A percentile compares a stretch with the other conserved stretches of the same genome.
phyloP scores from a whole-genome alignment of 106 monocot genomes.

The Allium cepa region DNA sequence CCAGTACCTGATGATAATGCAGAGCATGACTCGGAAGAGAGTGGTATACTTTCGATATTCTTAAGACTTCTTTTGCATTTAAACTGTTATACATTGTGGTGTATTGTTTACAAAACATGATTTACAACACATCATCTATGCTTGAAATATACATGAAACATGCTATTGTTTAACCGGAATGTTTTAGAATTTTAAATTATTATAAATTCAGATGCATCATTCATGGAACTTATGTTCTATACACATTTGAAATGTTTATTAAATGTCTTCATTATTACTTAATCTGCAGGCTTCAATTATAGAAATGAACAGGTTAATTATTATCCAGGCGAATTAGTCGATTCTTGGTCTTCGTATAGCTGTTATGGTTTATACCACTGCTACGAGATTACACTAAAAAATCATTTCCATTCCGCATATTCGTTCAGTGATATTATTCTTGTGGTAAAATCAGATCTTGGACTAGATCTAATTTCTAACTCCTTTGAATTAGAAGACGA shows the following conservation, averaged over 20 bases:
- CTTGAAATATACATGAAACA: too few relatives aligned
- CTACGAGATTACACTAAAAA: slow-evolving; percentile 39
- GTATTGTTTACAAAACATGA: too few relatives aligned
- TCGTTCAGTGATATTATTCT: slow-evolving; percentile 32
- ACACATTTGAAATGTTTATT: too few relatives aligned
- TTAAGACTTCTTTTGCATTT: too few relatives aligned
- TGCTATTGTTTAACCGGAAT: too few relatives aligned
- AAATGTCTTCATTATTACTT: not conserved
- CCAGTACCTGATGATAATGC: slow-evolving; percentile 20
- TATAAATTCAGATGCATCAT: too few relatives aligned
- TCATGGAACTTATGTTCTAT: too few relatives aligned
- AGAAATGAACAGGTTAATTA: slow-evolving; percentile 29
- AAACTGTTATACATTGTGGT: too few relatives aligned
- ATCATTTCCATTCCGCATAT: slow-evolving; percentile 4
- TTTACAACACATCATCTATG: too few relatives aligned
- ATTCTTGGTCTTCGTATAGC: slow-evolving; percentile 48
- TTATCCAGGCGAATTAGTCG: slow-evolving; percentile 40
- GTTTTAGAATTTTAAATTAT: too few relatives aligned
- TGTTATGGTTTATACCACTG: slow-evolving; percentile 36
- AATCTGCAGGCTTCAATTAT: slow-evolving; percentile 10
- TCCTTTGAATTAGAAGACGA: slow-evolving; percentile 32
- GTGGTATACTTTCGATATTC: slow-evolving; percentile 11
- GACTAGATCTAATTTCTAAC: slow-evolving; percentile 25
- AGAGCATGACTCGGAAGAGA: slow-evolving; percentile 22
- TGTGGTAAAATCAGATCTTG: slow-evolving; percentile 47